Percentiles rank a stretch among this genome's conserved stretches.
Conservation (phyloP, 805 yeast species). For the Starmerella khaoyaiensis region DNA sequence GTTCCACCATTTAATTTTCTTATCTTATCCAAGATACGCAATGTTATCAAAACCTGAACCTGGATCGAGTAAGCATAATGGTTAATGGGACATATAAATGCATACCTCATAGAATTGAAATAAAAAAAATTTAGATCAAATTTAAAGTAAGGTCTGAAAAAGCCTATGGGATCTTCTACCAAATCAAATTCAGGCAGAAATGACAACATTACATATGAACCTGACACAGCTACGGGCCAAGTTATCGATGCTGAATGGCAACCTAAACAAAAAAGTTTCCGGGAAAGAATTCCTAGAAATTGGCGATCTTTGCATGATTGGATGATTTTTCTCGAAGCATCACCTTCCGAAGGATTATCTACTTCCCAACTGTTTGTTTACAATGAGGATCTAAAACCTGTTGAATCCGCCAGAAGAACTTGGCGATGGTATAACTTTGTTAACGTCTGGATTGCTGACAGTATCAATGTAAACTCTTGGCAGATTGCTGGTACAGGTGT, state of each 20-base stretch:
- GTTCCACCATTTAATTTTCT: too few species aligned
- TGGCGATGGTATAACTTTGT: slow-evolving; percentile 80
- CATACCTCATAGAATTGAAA: too few species aligned
- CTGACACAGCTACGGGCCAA: not conserved
- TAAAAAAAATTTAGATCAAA: too few species aligned
- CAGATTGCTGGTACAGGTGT: slow-evolving; percentile 83
- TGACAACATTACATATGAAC: not conserved
- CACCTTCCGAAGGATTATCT: slow-evolving; percentile 34
- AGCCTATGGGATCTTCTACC: too few species aligned
- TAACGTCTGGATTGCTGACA: slow-evolving; percentile 78
- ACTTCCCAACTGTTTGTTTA: slow-evolving; percentile 51
- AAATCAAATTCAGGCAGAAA: too few species aligned
- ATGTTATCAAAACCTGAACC: too few species aligned
- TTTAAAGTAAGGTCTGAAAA: too few species aligned
- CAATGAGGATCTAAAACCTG: slow-evolving; percentile 52
- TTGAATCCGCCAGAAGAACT: slow-evolving; percentile 43
- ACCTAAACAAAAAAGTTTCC: not conserved
- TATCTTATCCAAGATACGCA: too few species aligned
- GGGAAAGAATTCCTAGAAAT: slow-evolving; percentile 8
- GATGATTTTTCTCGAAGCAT: slow-evolving; percentile 22
- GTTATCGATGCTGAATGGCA: slow-evolving; percentile 5
- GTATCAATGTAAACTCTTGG: slow-evolving; percentile 83
- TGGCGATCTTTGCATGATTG: slow-evolving; percentile 12
- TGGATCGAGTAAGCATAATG: too few species aligned
- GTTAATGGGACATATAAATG: too few species aligned